Evolutionary conservation across 371 early-diverging fungal species (phyloP), one percentile per base, ranked within the genome.

Genomic region (Blakeslea trispora): DNA sequence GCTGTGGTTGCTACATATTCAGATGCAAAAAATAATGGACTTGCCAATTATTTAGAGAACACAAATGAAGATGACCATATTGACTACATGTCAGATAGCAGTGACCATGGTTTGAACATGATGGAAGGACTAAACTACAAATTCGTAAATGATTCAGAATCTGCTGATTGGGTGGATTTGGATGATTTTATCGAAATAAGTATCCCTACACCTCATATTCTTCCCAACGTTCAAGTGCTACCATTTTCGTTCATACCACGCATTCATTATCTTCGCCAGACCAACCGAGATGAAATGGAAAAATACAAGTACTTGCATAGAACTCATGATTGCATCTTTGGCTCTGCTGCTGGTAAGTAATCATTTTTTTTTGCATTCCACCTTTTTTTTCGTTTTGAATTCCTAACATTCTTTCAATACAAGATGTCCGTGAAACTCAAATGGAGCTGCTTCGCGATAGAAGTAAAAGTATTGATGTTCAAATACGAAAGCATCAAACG

Each of bases 191-290:
- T 79, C 8, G 81, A 74, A 48, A 46, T 77, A 21, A 55, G 63
- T 24, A 35, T 62, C 1, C 21, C 39, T 14, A 61, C 50, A 21
- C 77, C 76, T 1, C 43, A 50, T 13, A 31, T 55, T 5, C 18
- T 58, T 11, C 76, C 76, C 3, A 52, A 41, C 1, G 68, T 85
- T 2, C 72, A 71, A 47, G 81, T 85, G 14, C 57, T 83, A 0
- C 85, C 90, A 0, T 84, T 87, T 61, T 72, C 80, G 0, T 87
- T 81, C 71, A 62, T 79, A 0, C 89, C 89, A 0, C 72, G 76
- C 52, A 62, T 88, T 14, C 75, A 81, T 39, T 90, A 87, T 63
- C 79, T 78, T 57, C 83, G 81, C 47, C 78, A 81, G 54, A 74
- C 57, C n/a, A 69, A 77, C 43, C 68, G 74, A 43, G 71, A 66